Evolutionary conservation across 148 eudicot genomes (phyloP).

Genomic region (Rhododendron williamsianum): DNA sequence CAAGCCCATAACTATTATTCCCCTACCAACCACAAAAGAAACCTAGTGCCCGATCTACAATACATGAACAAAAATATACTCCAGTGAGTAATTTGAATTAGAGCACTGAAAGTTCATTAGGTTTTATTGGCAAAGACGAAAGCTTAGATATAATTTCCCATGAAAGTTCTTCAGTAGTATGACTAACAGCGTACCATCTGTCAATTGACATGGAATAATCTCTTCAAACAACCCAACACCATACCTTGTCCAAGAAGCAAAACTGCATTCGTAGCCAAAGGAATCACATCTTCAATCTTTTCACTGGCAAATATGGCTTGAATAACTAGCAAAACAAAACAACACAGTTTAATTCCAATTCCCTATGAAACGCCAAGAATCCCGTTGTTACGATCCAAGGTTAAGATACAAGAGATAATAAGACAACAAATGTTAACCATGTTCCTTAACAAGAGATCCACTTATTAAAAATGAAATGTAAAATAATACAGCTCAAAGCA

Average conservation of each 20-base stretch:
- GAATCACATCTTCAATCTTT: slow-evolving; percentile 64
- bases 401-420: not conserved
- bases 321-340: slow-evolving; percentile 36
- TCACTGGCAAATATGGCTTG: slow-evolving; percentile 70
- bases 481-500: not conserved
- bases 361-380: not conserved
- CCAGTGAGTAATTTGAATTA: not conserved
- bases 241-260: slow-evolving; percentile 93
- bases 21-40: not conserved
- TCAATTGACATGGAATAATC: not conserved
- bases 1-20: not conserved
- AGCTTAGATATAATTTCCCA: not conserved
- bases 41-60: not conserved
- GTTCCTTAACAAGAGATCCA: not conserved
- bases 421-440: not conserved
- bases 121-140: not conserved
- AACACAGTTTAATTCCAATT: not conserved
- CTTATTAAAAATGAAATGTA: not conserved
- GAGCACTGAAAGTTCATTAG: not conserved
- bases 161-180: not conserved
- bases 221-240: slow-evolving; percentile 2
- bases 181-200: not conserved
- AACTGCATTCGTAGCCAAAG: slow-evolving; percentile 55
- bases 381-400: not conserved
- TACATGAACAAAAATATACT: not conserved